Evolutionary conservation across 495 filamentous ascomycete species (phyloP).

Genomic region (Daldinia decipiens): DNA sequence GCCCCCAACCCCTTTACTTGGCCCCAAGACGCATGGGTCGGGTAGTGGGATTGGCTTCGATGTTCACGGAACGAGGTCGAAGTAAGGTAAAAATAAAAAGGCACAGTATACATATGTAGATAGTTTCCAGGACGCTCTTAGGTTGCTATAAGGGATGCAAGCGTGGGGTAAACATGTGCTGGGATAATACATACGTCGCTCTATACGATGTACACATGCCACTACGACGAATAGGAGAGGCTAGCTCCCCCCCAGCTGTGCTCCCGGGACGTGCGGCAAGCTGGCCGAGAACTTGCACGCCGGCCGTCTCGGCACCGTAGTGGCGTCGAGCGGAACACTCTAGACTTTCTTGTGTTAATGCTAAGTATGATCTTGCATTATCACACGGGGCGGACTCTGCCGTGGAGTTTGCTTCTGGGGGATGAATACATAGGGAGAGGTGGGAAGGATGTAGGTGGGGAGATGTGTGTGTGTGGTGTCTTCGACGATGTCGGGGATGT

Average conservation of each 20-base stretch:
- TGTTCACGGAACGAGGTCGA: not conserved
- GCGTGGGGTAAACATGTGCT: not conserved
- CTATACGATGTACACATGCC: too few relatives aligned
- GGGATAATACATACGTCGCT: too few relatives aligned
- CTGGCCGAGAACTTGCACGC: not conserved
- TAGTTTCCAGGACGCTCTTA: not conserved
- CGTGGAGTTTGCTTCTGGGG: not conserved
- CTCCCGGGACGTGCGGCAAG: not conserved
- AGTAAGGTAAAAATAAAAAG: too few relatives aligned
- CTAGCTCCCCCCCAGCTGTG: not conserved
- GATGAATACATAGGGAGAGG: not conserved
- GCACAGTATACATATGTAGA: not conserved
- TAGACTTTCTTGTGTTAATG: not conserved
- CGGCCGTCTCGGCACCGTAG: not conserved
- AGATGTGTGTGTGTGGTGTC: not conserved
- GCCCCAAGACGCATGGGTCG: slow-evolving; percentile 3
- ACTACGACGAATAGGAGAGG: not conserved
- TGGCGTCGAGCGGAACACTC: slow-evolving; percentile 1
- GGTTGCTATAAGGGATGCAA: not conserved
- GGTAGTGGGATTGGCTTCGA: not conserved
- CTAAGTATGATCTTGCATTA: not conserved
- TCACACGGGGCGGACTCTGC: not conserved
- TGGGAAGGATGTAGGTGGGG: not conserved
- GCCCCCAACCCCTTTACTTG: slow-evolving; percentile 4
- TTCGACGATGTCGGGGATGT: not conserved